These are phyloP conservation scores for Globisporangium radiosum DNA, from an alignment of 352 stramenopile genomes.

Conservation along the genomic window DNA sequence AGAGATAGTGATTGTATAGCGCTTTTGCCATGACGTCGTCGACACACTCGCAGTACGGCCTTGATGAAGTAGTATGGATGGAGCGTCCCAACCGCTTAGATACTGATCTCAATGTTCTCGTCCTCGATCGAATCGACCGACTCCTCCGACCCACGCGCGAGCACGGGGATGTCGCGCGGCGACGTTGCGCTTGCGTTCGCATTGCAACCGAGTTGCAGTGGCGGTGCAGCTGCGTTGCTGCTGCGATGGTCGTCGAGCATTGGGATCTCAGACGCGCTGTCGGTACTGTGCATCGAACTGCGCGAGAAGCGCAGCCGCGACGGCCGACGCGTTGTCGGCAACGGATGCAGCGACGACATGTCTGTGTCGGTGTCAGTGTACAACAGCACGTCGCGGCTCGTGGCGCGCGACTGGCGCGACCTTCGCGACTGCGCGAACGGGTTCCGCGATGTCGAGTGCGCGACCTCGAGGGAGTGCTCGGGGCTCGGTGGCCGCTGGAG, in stretches of 20 bases:
- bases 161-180: slow-evolving; percentile 15
- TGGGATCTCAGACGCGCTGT: slow-evolving; percentile 8
- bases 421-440: slow-evolving; percentile 1
- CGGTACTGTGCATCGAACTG: slow-evolving; percentile 2
- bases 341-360: too few species aligned
- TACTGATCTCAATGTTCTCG: slow-evolving; percentile 17
- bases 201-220: background rate
- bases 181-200: background rate
- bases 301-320: slow-evolving; percentile 6
- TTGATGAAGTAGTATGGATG: too few species aligned
- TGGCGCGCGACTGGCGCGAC: slow-evolving; percentile 2
- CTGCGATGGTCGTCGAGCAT: slow-evolving; percentile 5
- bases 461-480: slow-evolving; percentile 8
- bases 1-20: background rate
- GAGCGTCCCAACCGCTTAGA: slow-evolving; percentile 1
- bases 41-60: background rate
- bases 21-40: background rate
- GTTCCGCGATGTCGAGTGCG: slow-evolving; percentile 2
- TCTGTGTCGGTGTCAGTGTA: too few species aligned
- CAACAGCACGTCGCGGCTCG: background rate
- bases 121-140: slow-evolving; percentile 16
- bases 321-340: background rate
- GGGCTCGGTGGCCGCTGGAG: slow-evolving; percentile 4
- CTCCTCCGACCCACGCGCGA: slow-evolving; percentile 12
- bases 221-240: background rate